A percentile compares a stretch with the other conserved stretches of the same genome.
Evolutionary conservation across 108 stramenopile species (phyloP).

Genomic region (Fragilaria radians): DNA sequence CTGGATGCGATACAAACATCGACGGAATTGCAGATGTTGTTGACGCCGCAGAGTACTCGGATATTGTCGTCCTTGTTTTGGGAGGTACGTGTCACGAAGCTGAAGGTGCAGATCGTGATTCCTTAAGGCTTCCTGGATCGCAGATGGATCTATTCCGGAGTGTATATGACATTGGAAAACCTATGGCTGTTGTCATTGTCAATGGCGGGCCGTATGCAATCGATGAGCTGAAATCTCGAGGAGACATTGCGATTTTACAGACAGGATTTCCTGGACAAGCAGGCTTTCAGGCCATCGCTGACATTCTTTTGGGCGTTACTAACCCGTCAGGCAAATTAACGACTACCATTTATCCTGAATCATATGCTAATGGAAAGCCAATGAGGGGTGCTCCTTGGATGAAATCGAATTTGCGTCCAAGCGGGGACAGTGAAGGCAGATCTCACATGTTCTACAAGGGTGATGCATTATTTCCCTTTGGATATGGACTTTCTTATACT

Average conservation of each 20-base stretch:
- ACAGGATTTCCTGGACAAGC: slow-evolving; percentile 21
- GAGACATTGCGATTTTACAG: slow-evolving; percentile 17
- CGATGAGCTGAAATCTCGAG: neutral
- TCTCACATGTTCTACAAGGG: slow-evolving; percentile 43
- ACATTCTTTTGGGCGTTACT: slow-evolving; percentile 33
- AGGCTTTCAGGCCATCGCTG: slow-evolving; percentile 27
- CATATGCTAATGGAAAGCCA: slow-evolving; percentile 18
- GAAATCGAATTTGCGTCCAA: slow-evolving; percentile 32
- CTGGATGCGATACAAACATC: neutral
- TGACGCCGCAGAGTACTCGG: neutral
- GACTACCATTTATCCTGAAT: slow-evolving; percentile 34
- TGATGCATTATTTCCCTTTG: slow-evolving; percentile 34
- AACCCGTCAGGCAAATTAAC: slow-evolving; percentile 47
- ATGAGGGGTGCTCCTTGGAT: slow-evolving; percentile 19
- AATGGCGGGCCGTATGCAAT: neutral
- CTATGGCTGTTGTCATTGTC: neutral
- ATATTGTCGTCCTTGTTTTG: neutral
- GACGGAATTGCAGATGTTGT: neutral
- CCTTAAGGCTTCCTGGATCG: slow-evolving; percentile 32
- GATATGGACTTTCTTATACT: slow-evolving; percentile 45
- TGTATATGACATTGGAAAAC: neutral
- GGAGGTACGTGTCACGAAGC: slow-evolving; percentile 16
- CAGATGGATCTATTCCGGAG: slow-evolving; percentile 21
- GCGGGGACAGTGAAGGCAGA: slow-evolving; percentile 18
- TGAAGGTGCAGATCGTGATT: slow-evolving; percentile 41